Base-by-base conservation (phyloP, 2,329 filamentous ascomycete species). In the Stagonosporopsis chrysanthemi region DNA sequence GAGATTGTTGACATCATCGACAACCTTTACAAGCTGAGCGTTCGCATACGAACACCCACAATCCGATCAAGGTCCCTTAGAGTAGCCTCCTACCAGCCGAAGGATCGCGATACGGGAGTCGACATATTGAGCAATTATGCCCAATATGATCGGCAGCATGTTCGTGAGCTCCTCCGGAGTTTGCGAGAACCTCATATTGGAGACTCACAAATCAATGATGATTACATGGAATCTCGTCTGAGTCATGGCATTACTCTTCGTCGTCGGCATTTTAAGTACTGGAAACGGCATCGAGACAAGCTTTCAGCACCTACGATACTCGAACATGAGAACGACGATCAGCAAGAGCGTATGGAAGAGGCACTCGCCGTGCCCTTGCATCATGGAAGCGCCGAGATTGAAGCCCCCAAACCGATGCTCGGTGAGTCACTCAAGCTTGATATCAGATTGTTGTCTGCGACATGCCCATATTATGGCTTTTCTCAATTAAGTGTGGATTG, bases 201-300 rank as follows among this genome's bases (percentile, higher is more conserved):
- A 1, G 53, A 63, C 5, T 19, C 36, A 2, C 39, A 60, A 5
- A 47, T 42, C 15, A 61, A 66, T 5, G 55, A 69, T 43, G 67
- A 69, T 7, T 65, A 59, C 28, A 56, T 77, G 15, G 52, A 66
- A 12, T 48, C 54, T 7, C 69, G 74, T 11, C 48, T 77, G 14
- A 68, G 68, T 47, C 66, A 61, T 23, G 65, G 68, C 1, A 67
- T 77, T 17, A 77, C 75, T 0, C 64, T 73, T 23, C 70, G 75
- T 23, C 65, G 75, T 38, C 67, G 74, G 7, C 73, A 76, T 33
- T 76, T 77, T 58, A 75, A 73, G 52, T 76, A 77, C 22, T 77
- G 75, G 75, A 69, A 67, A 45, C 61, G 73, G 53, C 70, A 75
- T 56, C 66, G 74, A 35, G 74, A 77, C 29, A 77, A 76, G 56